phyloP scores from a whole-genome alignment of 2,329 filamentous ascomycete species.

The Ustilaginoidea virens region DNA sequence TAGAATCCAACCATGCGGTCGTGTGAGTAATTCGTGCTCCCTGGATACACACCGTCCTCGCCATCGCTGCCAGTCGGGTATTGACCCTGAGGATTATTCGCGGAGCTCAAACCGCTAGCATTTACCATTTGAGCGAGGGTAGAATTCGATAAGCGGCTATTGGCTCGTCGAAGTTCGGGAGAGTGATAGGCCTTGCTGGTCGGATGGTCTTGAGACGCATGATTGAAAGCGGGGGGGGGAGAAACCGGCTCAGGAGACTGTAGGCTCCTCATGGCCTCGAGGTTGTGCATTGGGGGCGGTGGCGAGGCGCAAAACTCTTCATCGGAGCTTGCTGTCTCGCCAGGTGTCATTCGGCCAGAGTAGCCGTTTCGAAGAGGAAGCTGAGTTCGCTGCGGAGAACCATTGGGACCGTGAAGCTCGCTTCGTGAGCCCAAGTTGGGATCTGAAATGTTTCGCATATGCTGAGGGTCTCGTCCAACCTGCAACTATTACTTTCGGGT shows the following conservation, averaged over 20 bases:
- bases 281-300: conserved; percentile 28
- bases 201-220: conserved; percentile 57
- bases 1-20: conserved; percentile 32
- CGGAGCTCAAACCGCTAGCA: conserved; percentile 39
- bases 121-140: conserved; percentile 71
- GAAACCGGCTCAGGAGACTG: conserved; percentile 62
- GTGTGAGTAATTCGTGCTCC: conserved; percentile 35
- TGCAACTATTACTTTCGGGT: conserved; percentile 14
- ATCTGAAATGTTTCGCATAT: conserved; percentile 34
- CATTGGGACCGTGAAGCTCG: conserved; percentile 11
- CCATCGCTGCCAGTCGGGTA: conserved; percentile 15
- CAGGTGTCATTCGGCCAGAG: conserved; percentile 29
- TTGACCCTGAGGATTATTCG: conserved; percentile 16
- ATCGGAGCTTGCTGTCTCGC: conserved; percentile 41
- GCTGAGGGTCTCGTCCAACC: conserved; percentile 17
- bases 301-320: conserved; percentile 28
- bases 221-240: conserved; percentile 63
- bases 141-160: conserved; percentile 66
- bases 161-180: conserved; percentile 63
- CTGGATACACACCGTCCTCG: conserved; percentile 18
- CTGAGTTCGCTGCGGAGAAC: conserved; percentile 18
- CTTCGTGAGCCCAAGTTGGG: conserved; percentile 15
- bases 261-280: conserved; percentile 38
- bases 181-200: conserved; percentile 54
- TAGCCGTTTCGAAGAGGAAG: conserved; percentile 22